Conservation (phyloP, 75 land plant species). For the Cryptomeria japonica region DNA sequence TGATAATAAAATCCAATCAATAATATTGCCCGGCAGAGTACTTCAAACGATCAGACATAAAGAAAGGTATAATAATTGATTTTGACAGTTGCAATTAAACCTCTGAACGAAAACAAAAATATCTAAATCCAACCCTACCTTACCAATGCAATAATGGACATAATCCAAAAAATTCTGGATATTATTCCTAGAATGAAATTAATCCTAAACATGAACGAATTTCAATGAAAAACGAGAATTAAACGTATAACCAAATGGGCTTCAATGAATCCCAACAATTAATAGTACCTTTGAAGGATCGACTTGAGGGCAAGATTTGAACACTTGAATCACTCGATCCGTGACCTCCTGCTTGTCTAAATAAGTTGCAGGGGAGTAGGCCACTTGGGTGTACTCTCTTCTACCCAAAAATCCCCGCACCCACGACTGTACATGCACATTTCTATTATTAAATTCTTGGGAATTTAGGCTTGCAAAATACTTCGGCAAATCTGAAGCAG, state of each 20-base stretch:
- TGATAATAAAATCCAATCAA: not conserved
- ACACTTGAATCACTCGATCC: constrained; percentile 13
- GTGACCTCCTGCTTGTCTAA: constrained; percentile 25
- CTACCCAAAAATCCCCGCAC: not conserved
- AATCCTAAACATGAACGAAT: not conserved
- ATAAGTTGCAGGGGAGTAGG: constrained; percentile 18
- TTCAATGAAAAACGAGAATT: not conserved
- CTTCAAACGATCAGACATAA: not conserved
- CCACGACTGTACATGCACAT: not conserved
- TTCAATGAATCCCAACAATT: not conserved
- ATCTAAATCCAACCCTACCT: not conserved
- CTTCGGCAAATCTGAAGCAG: not conserved
- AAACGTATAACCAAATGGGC: not conserved
- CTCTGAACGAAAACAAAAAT: not conserved
- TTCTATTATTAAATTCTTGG: not conserved
- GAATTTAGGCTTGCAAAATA: not conserved
- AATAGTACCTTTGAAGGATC: constrained; percentile 22
- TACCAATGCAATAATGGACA: not conserved
- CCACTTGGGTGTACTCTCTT: constrained; percentile 7
- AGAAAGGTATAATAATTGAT: not conserved
- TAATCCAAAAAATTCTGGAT: not conserved
- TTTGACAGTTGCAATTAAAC: not conserved
- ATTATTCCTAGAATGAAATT: not conserved
- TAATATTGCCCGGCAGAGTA: not conserved
- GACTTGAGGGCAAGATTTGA: constrained; percentile 23